Evolutionary conservation across 31 red algal species (phyloP).

Genomic region (Odonthalia washingtoniensis): DNA sequence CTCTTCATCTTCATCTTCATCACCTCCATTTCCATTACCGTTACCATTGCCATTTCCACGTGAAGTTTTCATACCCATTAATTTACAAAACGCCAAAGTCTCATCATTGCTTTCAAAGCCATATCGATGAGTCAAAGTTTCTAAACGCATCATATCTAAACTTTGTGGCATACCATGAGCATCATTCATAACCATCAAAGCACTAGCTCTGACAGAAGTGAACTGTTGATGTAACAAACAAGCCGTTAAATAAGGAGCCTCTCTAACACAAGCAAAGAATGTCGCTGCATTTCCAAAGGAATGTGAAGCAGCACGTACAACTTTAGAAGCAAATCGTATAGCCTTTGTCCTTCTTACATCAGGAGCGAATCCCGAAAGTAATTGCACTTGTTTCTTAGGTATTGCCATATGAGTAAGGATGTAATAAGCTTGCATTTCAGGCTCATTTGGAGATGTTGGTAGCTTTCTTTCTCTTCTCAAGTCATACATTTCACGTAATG

Average conservation of each 20-base stretch:
- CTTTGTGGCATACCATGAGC: slow-evolving; percentile 41
- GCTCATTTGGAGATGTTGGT: slow-evolving; percentile 47
- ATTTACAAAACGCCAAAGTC: slow-evolving; percentile 26
- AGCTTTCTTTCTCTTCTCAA: slow-evolving; percentile 50
- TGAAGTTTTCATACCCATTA: slow-evolving; percentile 20
- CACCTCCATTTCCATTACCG: background rate
- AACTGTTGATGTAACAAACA: slow-evolving; percentile 59
- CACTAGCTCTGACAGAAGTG: slow-evolving; percentile 33
- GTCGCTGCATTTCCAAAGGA: slow-evolving; percentile 34
- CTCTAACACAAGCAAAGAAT: slow-evolving; percentile 59
- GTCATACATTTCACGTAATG: slow-evolving; percentile 91
- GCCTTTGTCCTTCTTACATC: slow-evolving; percentile 47
- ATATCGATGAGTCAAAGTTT: slow-evolving; percentile 7
- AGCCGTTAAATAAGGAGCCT: slow-evolving; percentile 56
- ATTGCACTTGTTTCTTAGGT: slow-evolving; percentile 50
- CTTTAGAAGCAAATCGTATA: slow-evolving; percentile 49
- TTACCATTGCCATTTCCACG: no score
- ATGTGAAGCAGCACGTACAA: slow-evolving; percentile 44
- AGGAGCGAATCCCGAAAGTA: slow-evolving; percentile 25
- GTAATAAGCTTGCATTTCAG: slow-evolving; percentile 61
- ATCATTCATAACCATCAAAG: slow-evolving; percentile 31
- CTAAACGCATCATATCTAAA: slow-evolving; percentile 28
- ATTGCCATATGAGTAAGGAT: slow-evolving; percentile 54
- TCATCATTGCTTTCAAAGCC: slow-evolving; percentile 40
- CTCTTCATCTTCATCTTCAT: no score